Evolutionary conservation across 495 filamentous ascomycete genomes (phyloP), one percentile per base, ranked within the genome.

Genomic region (Talaromyces adpressus): DNA sequence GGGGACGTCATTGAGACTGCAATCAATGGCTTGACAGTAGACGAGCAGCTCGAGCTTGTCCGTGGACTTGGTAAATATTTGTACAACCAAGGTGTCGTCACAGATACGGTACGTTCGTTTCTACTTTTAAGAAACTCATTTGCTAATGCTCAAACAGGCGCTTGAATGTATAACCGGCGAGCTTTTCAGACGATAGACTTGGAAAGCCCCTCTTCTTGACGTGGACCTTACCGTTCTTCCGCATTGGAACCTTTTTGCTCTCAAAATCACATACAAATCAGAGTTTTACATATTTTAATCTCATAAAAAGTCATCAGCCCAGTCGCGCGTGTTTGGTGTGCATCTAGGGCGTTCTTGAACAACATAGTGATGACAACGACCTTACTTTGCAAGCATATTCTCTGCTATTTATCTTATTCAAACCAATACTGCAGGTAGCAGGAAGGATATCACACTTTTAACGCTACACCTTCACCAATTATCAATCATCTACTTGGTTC

Each of bases 41-140:
- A 96, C 27, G 91, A 98, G 72, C 92, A 97, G 75, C 77, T 95
- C 59, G 91, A 97, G 71, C 85, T 99, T 47, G 85, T 98, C 2
- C 89, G 85, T 68, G 87, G 91, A 0, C 75, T 99, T 65, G 81
- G 84, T 69, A 93, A 90, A 72, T 92, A 97, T 76, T 76, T 98
- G 57, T 87, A 86, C 64, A 95, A 95, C 69, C 92, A 96, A 72
- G 92, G 91, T 6, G 79, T 83, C 3, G 79, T 91, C 56, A 77
- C 82, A 41, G 81, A 85, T 56, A 81, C 82, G 74, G 86, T 91
- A 70, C 68, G 81, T 75, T 23, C 3, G 45, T 47, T 51, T 23
- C 16, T 47, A 41, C 47, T 39, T 59, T n/a, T n/a, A 6, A 14
- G 49, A 54, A 2, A 20, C 3, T 20, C 30, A 30, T 6, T 9